Evolutionary conservation across 192 early-diverging fungal species (phyloP).

Genomic region (Funneliformis geosporum): DNA sequence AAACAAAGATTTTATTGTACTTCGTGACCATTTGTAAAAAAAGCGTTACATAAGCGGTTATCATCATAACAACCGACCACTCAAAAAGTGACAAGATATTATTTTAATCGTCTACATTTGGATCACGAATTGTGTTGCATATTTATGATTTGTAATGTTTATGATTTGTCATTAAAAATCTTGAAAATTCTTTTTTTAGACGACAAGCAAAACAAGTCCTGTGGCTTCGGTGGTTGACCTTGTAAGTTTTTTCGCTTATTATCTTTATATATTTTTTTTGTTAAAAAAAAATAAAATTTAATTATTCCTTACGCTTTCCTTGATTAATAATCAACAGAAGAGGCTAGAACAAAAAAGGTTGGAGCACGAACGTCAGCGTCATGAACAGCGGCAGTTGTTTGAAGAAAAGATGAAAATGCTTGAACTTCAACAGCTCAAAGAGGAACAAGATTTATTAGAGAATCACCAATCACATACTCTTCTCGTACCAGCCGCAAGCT

Average conservation of each 20-base stretch:
- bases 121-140: no score
- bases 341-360: slow-evolving; percentile 49
- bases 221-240: not conserved
- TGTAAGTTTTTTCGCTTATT: not conserved
- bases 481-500: not conserved
- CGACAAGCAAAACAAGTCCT: not conserved
- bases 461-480: slow-evolving; percentile 26
- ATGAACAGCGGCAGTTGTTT: slow-evolving; percentile 44
- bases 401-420: slow-evolving; percentile 53
- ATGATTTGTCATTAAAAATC: not conserved
- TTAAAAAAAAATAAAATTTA: not conserved
- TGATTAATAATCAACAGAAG: slow-evolving; percentile 29
- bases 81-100: no score
- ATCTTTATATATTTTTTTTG: not conserved
- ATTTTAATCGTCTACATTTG: no score
- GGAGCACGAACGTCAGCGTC: slow-evolving; percentile 49
- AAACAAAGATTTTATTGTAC: not conserved
- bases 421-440: slow-evolving; percentile 48
- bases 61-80: no score
- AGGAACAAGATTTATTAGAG: slow-evolving; percentile 49
- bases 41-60: not conserved
- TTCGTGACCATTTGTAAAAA: not conserved
- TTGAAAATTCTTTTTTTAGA: not conserved
- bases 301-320: not conserved
- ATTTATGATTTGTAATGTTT: not conserved